Percentiles rank a stretch among this genome's conserved stretches.
phyloP scores from a whole-genome alignment of 2,329 filamentous ascomycete species.

The Biscogniauxia sp. region DNA sequence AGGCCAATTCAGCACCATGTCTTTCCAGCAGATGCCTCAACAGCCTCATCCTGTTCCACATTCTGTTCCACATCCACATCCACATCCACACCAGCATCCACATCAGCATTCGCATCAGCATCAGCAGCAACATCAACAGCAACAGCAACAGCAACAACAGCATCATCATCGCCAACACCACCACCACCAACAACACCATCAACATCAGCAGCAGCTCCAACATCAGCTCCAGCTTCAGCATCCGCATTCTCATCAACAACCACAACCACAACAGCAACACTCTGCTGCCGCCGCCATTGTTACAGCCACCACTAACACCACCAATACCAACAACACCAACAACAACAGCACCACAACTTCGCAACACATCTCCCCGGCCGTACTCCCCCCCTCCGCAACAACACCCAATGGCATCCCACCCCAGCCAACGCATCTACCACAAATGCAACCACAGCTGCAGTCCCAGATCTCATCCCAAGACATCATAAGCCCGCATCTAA shows the following conservation, averaged over 20 bases:
- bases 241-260: constrained; percentile 3
- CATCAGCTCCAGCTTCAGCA: constrained; percentile 5
- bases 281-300: not conserved
- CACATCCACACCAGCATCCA: not conserved
- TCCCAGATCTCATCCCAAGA: constrained; percentile 3
- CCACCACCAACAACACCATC: not conserved
- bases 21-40: constrained; percentile 4
- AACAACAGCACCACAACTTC: not conserved
- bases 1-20: constrained; percentile 5
- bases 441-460: constrained; percentile 3
- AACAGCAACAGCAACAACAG: constrained; percentile 7
- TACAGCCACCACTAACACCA: not conserved
- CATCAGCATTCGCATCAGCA: constrained; percentile 2
- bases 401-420: constrained; percentile 2
- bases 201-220: not conserved
- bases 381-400: not conserved
- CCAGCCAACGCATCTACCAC: constrained; percentile 8
- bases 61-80: constrained; percentile 4
- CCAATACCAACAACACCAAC: no score
- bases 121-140: constrained; percentile 3
- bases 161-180: constrained; percentile 4
- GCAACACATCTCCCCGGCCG: constrained; percentile 1
- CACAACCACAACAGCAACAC: not conserved
- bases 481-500: constrained; percentile 3
- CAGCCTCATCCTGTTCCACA: not conserved